Conservation (phyloP, 345 rosid species). For the Nephelium lappaceum region DNA sequence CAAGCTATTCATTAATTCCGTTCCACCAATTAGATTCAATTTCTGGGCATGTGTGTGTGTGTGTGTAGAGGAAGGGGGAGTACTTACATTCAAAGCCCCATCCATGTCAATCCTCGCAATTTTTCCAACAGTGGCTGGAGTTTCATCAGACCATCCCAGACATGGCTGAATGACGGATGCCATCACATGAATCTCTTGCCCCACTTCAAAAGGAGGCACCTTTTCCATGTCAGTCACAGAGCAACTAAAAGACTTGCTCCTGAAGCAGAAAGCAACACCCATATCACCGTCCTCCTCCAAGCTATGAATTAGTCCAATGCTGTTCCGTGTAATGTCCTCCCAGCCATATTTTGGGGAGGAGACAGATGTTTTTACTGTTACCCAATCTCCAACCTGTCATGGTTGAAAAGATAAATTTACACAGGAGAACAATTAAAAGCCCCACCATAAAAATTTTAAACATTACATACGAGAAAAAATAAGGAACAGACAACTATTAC, state of each 20-base stretch:
- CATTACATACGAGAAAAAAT: not conserved
- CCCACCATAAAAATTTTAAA: not conserved
- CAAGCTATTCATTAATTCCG: not conserved
- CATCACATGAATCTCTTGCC: conserved; percentile 82
- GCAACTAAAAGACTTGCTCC: conserved; percentile 88
- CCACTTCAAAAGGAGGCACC: conserved; percentile 83
- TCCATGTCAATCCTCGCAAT: conserved; percentile 91
- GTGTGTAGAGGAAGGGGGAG: not conserved
- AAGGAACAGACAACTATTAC: conserved; percentile 38
- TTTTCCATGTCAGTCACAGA: conserved; percentile 94
- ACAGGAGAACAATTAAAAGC: conserved; percentile 12
- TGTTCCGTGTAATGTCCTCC: conserved; percentile 84
- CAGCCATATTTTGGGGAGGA: conserved; percentile 97
- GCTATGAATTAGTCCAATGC: conserved; percentile 88
- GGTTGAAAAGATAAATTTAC: conserved; percentile 22
- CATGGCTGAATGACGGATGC: conserved; percentile 83
- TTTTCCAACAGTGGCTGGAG: conserved; percentile 92
- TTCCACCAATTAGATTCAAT: too few species aligned
- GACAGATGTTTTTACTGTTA: conserved; percentile 89
- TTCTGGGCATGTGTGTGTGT: too few species aligned
- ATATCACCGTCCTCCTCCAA: conserved; percentile 95
- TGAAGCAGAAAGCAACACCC: conserved; percentile 91
- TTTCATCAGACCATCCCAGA: conserved; percentile 97
- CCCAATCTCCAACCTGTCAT: conserved; percentile 96
- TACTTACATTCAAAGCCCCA: conserved; percentile 90